phyloP scores from a whole-genome alignment of 2,329 filamentous ascomycete genomes.

The Beauveria sp. region DNA sequence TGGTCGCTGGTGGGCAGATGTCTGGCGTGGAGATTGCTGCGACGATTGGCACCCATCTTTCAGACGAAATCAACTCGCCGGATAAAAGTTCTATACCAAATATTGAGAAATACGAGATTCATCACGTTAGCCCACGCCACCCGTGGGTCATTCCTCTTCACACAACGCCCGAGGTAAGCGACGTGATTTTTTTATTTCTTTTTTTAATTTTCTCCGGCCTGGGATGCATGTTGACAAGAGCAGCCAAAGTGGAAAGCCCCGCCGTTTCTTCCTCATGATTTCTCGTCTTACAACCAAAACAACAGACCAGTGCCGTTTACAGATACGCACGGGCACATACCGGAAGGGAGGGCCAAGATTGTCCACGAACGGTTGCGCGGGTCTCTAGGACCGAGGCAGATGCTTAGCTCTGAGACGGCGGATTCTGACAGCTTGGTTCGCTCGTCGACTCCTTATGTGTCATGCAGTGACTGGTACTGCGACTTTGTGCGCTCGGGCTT shows the following conservation, averaged over 20 bases:
- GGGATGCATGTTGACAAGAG: conserved; percentile 28
- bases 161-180: conserved; percentile 41
- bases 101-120: conserved; percentile 47
- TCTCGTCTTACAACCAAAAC: conserved; percentile 62
- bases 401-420: conserved; percentile 36
- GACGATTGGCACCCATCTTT: conserved; percentile 63
- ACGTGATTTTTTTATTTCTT: no score
- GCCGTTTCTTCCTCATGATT: conserved; percentile 64
- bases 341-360: conserved; percentile 45
- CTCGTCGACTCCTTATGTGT: conserved; percentile 54
- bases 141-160: conserved; percentile 63
- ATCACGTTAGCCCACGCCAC: conserved; percentile 62
- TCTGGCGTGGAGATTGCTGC: conserved; percentile 72
- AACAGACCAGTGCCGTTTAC: conserved; percentile 51
- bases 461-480: conserved; percentile 63
- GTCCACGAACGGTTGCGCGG: conserved; percentile 44
- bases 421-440: conserved; percentile 32
- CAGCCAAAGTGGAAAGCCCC: conserved; percentile 41
- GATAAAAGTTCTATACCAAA: conserved; percentile 30
- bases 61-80: conserved; percentile 51
- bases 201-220: no score
- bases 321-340: conserved; percentile 59
- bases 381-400: conserved; percentile 47
- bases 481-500: conserved; percentile 64
- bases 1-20: conserved; percentile 75